phyloP scores from a whole-genome alignment of 306 rosid genomes.

The Medicago truncatula region MtrunA17r5.0-ANR NC_053048.1:47326501-47327000 shows the following conservation, averaged over 20 bases:
- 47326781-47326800: slow-evolving; percentile 45
- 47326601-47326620: slow-evolving; percentile 29
- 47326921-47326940: slow-evolving; percentile 54
- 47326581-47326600: slow-evolving; percentile 3
- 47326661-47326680: slow-evolving; percentile 38
- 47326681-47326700: slow-evolving; percentile 69
- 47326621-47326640: not conserved
- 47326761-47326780: slow-evolving; percentile 39
- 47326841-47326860: slow-evolving; percentile 50
- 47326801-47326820: slow-evolving; percentile 38
- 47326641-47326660: slow-evolving; percentile 26
- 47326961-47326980: slow-evolving; percentile 74
- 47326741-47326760: slow-evolving; percentile 68
- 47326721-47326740: slow-evolving; percentile 71
- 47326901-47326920: slow-evolving; percentile 72
- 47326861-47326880: slow-evolving; percentile 61
- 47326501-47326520: not conserved
- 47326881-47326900: slow-evolving; percentile 78
- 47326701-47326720: slow-evolving; percentile 77
- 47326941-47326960: slow-evolving; percentile 54
- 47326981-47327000: slow-evolving; percentile 72
- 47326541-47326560: slow-evolving; percentile 35
- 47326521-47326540: slow-evolving; percentile 36
- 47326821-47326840: slow-evolving; percentile 42
- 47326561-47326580: slow-evolving; percentile 13